Evolutionary conservation across 1,284 basidiomycete species (phyloP), one percentile per base, ranked within the genome.

Genomic region (Earliella scabrosa): DNA sequence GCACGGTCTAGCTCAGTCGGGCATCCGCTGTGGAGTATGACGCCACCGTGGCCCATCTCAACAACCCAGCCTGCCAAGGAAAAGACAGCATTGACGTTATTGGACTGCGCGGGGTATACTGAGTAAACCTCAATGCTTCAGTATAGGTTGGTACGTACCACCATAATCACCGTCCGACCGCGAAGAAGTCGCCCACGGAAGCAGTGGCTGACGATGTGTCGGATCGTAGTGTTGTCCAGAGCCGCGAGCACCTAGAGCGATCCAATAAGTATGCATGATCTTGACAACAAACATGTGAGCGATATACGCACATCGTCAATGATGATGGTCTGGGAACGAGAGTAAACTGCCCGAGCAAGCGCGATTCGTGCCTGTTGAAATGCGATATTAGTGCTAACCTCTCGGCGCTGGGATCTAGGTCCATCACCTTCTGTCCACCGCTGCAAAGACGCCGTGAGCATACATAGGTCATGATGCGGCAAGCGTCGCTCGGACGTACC

Each of bases 181-280:
- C 77, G 73, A 27, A 93, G 72, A 6, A 93, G 74, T 52, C 87
- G 83, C 4, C 89, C 87, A 38, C 73, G 68, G 69, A 94, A 82
- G 61, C 88, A 87, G 47, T 90, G 82, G n/a, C 90, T 82, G 14
- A 92, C 82, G 56, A 93, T 86, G 82, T 83, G 91, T 56, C 82
- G 82, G 0, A 88, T 78, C 1, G 90, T 93, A 60, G 86, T 81
- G 18, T 84, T 80, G 65, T 83, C 82, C 6, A 82, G 66, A 2
- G 78, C 78, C 5, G 77, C 66, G 23, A 69, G 51, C 29, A 81
- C 71, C 63, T 80, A 75, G 66, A 9, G 68, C 6, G 8, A 20
- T 3, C 10, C 26, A 20, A 20, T 14, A 31, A 23, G 41, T 29
- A 27, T 10, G 0, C 1, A 8, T 2, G 4, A 10, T 2, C 3